Evolutionary conservation across 768 basidiomycete species (phyloP).

Genomic region (Tremella mesenterica): DNA sequence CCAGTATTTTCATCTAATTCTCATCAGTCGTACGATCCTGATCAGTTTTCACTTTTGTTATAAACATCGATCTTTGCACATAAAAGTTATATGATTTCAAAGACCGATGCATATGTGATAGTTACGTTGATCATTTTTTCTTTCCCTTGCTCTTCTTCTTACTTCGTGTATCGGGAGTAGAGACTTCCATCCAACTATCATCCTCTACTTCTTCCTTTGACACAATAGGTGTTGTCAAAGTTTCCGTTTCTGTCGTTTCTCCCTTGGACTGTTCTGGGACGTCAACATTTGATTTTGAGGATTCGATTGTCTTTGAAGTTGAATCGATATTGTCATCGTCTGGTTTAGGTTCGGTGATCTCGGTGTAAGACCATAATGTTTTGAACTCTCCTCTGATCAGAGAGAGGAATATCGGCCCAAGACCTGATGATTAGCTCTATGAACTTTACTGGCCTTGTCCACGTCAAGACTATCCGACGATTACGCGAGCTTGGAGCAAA

Average conservation of each 20-base stretch:
- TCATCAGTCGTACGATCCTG: no score
- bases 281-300: no score
- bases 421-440: constrained; percentile 53
- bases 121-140: constrained; percentile 14
- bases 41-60: no score
- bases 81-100: no score
- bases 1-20: not conserved
- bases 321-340: constrained; percentile 30
- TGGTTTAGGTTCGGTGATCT: constrained; percentile 46
- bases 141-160: constrained; percentile 19
- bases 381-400: constrained; percentile 59
- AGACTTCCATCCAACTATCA: constrained; percentile 38
- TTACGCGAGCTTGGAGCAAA: no score
- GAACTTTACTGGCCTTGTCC: not conserved
- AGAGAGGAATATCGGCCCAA: constrained; percentile 59
- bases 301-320: constrained; percentile 28
- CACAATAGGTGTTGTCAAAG: no score
- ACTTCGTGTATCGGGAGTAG: constrained; percentile 7
- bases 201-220: constrained; percentile 22
- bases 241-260: no score
- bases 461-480: no score
- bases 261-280: no score
- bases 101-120: no score
- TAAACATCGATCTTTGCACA: no score
- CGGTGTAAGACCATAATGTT: constrained; percentile 64